Conservation (phyloP, 2,329 filamentous ascomycete species). For the Ophiostoma sp. region DNA sequence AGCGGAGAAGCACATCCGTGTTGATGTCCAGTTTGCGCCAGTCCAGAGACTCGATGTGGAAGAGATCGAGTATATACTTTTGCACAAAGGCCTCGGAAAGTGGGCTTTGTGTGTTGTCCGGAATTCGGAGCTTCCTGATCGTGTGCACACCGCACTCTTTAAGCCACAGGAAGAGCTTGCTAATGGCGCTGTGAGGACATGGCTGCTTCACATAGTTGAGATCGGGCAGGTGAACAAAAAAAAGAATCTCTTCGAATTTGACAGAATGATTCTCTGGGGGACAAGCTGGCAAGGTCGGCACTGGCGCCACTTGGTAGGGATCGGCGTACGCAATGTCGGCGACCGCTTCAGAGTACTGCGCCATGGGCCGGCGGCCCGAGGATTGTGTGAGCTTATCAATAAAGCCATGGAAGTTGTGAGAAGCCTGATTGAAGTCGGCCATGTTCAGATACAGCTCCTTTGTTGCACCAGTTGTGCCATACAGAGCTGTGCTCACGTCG, state of each 20-base stretch:
- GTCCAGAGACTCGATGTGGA: slow-evolving; percentile 20
- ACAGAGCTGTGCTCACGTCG: not conserved
- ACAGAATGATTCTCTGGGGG: not conserved
- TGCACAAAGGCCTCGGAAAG: slow-evolving; percentile 19
- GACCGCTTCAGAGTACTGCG: not conserved
- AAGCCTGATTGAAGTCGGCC: slow-evolving; percentile 10
- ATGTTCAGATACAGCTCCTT: slow-evolving; percentile 9
- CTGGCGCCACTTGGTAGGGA: not conserved
- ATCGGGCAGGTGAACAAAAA: slow-evolving; percentile 23
- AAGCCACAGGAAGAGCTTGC: slow-evolving; percentile 21
- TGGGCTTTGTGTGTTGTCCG: slow-evolving; percentile 19
- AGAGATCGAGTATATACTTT: slow-evolving; percentile 16
- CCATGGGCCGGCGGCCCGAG: not conserved
- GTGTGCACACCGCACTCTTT: not conserved
- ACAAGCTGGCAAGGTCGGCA: not conserved
- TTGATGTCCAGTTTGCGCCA: slow-evolving; percentile 24
- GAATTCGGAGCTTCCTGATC: slow-evolving; percentile 19
- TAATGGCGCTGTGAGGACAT: slow-evolving; percentile 13
- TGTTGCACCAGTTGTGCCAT: slow-evolving; percentile 1
- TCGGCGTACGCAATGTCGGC: not conserved
- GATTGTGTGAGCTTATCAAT: slow-evolving; percentile 2
- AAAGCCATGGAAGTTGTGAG: slow-evolving; percentile 6
- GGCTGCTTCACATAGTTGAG: slow-evolving; percentile 20
- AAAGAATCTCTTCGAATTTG: not conserved
- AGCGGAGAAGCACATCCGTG: not conserved